Evolutionary conservation across 2,329 filamentous ascomycete genomes (phyloP), one percentile per base, ranked within the genome.

Genomic region (Truncatella angustata): DNA sequence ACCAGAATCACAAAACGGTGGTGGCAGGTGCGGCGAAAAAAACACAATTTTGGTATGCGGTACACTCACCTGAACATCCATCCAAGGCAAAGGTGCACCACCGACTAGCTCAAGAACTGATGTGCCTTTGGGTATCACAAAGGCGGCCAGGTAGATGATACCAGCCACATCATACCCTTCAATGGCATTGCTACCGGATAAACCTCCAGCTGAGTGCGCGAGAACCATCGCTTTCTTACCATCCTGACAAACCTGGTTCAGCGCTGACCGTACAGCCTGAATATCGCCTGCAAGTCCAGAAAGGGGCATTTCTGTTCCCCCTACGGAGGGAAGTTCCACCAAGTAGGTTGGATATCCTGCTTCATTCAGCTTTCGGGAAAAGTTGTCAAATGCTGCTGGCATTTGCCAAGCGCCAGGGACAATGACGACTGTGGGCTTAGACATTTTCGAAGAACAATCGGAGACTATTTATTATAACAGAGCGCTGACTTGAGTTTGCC

Each of bases 61-160:
- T 11, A 18, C 10, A 42, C 45, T 24, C 28, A 55, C 56, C 30
- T 58, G 47, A 3, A 55, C n/a, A 2, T 50, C 12, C 52, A 58
- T 58, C 56, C 56, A 58, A 5, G 50, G 54, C 11, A 56, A 34
- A 2, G 50, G 52, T 24, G 53, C 30, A 4, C 52, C 54, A 5
- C 56, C 56, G 16, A 57, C 36, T 32, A 58, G 40, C 21, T 57
- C 51, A 14, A 58, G 42, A 44, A 54, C 3, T 2, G 47, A 40
- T 18, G 40, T 46, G 5, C 52, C 52, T 14, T 21, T 47, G 10
- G 52, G 52, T n/a, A 54, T 50, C 42, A 47, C 44, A 36, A 54
- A 54, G 6, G 48, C 52, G 7, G 52, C 35, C 5, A 50, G 14
- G 26, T 39, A 54, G 34, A 54, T 42, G 42, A 54, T 47, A 16